A percentile compares a stretch with the other conserved stretches of the same genome.
phyloP scores from a whole-genome alignment of 768 basidiomycete genomes.

The Royoungia palumana region DNA sequence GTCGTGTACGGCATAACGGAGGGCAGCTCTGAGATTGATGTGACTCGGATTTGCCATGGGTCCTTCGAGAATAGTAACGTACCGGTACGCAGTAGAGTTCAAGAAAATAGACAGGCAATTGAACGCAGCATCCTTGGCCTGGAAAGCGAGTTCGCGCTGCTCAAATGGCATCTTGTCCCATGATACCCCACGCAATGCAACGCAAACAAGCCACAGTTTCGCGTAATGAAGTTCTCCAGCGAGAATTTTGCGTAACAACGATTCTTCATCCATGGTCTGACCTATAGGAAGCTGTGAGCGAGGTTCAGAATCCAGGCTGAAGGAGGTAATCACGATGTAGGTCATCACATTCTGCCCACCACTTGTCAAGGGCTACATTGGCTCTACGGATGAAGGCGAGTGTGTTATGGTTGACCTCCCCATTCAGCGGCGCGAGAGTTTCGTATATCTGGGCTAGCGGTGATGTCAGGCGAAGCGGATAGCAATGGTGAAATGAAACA shows the following conservation, averaged over 20 bases:
- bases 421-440: conserved; percentile 80
- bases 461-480: conserved; percentile 2
- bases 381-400: conserved; percentile 86
- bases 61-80: conserved; percentile 16
- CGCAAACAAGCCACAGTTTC: conserved; percentile 92
- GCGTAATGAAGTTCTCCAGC: conserved; percentile 89
- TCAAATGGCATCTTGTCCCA: conserved; percentile 98
- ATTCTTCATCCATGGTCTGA: conserved; percentile 79
- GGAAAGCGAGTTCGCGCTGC: conserved; percentile 91
- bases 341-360: conserved; percentile 87
- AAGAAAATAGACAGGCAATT: conserved; percentile 84
- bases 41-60: not conserved
- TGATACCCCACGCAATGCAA: conserved; percentile 84
- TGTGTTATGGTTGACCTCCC: conserved; percentile 81
- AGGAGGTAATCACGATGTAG: conserved; percentile 58
- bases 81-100: conserved; percentile 78
- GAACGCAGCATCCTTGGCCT: conserved; percentile 90
- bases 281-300: conserved; percentile 38
- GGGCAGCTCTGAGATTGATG: conserved; percentile 58
- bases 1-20: conserved; percentile 91
- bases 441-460: conserved; percentile 86
- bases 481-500: conserved; percentile 19
- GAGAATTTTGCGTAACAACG: conserved; percentile 82
- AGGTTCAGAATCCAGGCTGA: not conserved
- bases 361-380: conserved; percentile 81